These are phyloP conservation scores for Monosporascus sp. DNA, from an alignment of 2,329 filamentous ascomycete genomes.

Conservation along the genomic window DNA sequence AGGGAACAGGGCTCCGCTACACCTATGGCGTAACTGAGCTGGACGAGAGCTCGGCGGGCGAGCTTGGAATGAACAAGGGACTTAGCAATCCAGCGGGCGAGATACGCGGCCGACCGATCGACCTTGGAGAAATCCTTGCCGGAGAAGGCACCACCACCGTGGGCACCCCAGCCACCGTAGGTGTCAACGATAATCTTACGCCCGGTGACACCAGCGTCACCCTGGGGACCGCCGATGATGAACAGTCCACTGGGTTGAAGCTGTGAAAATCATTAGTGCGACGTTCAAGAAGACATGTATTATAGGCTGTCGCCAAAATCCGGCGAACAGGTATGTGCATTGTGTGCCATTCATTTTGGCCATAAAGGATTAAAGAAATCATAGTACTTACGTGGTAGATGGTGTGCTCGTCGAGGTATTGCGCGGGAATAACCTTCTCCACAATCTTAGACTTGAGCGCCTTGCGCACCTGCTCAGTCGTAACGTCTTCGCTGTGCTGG, in stretches of 20 bases:
- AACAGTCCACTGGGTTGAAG: slow-evolving; percentile 96
- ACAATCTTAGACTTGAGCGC: slow-evolving; percentile 97
- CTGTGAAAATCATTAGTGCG: slow-evolving; percentile 9
- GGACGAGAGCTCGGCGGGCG: slow-evolving; percentile 86
- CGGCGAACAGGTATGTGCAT: not conserved
- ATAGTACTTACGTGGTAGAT: slow-evolving; percentile 75
- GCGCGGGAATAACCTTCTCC: slow-evolving; percentile 84
- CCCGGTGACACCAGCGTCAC: slow-evolving; percentile 96
- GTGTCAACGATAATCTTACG: slow-evolving; percentile 99
- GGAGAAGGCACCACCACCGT: slow-evolving; percentile 99
- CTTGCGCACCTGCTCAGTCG: slow-evolving; percentile 87
- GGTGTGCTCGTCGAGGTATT: slow-evolving; percentile 90
- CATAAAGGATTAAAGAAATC: not conserved
- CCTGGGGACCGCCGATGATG: slow-evolving; percentile 98
- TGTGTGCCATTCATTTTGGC: not conserved
- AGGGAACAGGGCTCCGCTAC: slow-evolving; percentile 96
- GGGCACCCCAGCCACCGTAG: slow-evolving; percentile 98
- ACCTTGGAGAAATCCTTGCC: slow-evolving; percentile 99
- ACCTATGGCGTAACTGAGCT: slow-evolving; percentile 99
- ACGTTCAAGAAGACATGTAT: not conserved
- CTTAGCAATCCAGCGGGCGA: slow-evolving; percentile 98
- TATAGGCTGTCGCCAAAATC: not conserved
- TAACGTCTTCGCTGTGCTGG: slow-evolving; percentile 85
- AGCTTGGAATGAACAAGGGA: slow-evolving; percentile 87
- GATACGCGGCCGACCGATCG: slow-evolving; percentile 95